Evolutionary conservation across 2,329 filamentous ascomycete species (phyloP).

Genomic region (Coccinonectria pachysandricola): DNA sequence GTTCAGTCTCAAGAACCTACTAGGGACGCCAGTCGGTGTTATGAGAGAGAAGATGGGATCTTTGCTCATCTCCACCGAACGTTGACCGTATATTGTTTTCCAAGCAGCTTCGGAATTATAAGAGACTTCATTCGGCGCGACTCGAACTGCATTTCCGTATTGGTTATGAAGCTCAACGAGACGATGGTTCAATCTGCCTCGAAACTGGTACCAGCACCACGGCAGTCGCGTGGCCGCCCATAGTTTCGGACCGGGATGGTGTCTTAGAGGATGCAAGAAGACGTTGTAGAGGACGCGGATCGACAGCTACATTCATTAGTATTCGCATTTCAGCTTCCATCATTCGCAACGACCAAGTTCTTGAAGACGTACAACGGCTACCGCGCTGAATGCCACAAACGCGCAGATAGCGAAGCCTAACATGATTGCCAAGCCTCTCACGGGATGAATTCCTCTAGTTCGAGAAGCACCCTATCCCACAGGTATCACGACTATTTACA

Average conservation of each 20-base stretch:
- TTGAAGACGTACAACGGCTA: too few species aligned
- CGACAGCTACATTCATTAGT: too few species aligned
- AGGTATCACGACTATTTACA: too few species aligned
- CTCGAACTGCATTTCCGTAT: slow-evolving; percentile 9
- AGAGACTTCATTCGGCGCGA: slow-evolving; percentile 10
- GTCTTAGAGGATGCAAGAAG: slow-evolving; percentile 6
- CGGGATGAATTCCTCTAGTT: too few species aligned
- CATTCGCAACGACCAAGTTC: too few species aligned
- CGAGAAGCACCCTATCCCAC: too few species aligned
- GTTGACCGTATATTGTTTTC: slow-evolving; percentile 10
- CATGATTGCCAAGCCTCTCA: too few species aligned
- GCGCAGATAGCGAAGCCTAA: too few species aligned
- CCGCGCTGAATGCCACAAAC: too few species aligned
- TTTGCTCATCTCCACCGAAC: slow-evolving; percentile 10
- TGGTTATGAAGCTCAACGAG: slow-evolving; percentile 7
- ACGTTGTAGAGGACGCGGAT: slow-evolving; percentile 6
- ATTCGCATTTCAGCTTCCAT: too few species aligned
- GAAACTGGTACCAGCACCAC: slow-evolving; percentile 12
- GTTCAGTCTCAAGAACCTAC: slow-evolving; percentile 6
- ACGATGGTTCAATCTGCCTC: slow-evolving; percentile 8
- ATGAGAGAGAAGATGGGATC: slow-evolving; percentile 11
- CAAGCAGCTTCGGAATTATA: slow-evolving; percentile 9
- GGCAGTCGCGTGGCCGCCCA: slow-evolving; percentile 10
- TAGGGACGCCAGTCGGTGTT: slow-evolving; percentile 11
- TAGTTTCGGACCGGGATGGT: slow-evolving; percentile 7